phyloP scores from a whole-genome alignment of 1,139 yeast genomes.

The Sugiyamaella sp. region DNA sequence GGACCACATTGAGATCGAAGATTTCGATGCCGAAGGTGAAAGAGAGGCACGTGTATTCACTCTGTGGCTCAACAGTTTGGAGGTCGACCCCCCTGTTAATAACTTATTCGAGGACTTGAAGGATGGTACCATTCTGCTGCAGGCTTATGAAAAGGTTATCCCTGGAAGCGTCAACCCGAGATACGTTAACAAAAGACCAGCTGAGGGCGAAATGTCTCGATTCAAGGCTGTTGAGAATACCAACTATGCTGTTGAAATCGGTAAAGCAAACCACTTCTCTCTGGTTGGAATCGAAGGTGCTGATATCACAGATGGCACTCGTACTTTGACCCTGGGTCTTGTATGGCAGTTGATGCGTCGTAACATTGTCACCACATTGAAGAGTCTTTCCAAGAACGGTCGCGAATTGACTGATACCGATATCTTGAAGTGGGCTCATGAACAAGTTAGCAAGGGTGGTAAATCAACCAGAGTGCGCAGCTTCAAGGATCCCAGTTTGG shows the following conservation, averaged over 20 bases:
- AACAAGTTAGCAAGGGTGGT: slow-evolving; percentile 79
- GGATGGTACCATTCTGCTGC: slow-evolving; percentile 86
- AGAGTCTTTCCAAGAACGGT: slow-evolving; percentile 71
- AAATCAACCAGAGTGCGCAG: slow-evolving; percentile 64
- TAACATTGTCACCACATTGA: slow-evolving; percentile 82
- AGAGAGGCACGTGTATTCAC: slow-evolving; percentile 99
- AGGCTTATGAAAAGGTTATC: slow-evolving; percentile 93
- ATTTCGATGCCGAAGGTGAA: slow-evolving; percentile 99
- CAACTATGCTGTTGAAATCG: slow-evolving; percentile 94
- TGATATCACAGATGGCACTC: slow-evolving; percentile 93
- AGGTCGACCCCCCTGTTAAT: slow-evolving; percentile 93
- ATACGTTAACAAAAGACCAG: slow-evolving; percentile 81
- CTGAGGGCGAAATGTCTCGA: slow-evolving; percentile 76
- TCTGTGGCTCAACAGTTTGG: slow-evolving; percentile 93
- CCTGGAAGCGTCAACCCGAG: slow-evolving; percentile 87
- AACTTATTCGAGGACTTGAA: slow-evolving; percentile 91
- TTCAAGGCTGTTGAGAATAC: slow-evolving; percentile 96
- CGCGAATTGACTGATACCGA: slow-evolving; percentile 79
- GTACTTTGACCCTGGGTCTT: slow-evolving; percentile 85
- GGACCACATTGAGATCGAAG: slow-evolving; percentile 81
- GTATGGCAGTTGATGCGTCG: slow-evolving; percentile 99
- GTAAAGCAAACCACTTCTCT: slow-evolving; percentile 89
- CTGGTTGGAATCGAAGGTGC: slow-evolving; percentile 98
- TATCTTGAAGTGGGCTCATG: slow-evolving; percentile 92
- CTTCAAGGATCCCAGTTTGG: slow-evolving; percentile 76